These are phyloP conservation scores for Scutellaria barbata DNA, from an alignment of 257 asterid species.

Conservation along the genomic window DNA sequence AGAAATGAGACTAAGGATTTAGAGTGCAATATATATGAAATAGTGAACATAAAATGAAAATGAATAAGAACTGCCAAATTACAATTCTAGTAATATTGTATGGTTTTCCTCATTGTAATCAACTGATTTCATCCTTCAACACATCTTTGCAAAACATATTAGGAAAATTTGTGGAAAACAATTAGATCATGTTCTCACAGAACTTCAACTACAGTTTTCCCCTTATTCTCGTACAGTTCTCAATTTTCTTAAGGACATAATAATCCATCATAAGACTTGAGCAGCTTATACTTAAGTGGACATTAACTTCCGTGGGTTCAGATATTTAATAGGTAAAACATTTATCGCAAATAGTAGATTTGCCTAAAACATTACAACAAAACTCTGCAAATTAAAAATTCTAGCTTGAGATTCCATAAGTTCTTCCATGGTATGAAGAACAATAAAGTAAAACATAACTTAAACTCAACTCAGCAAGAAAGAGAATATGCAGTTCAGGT, in stretches of 20 bases:
- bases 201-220: slow-evolving; percentile 6
- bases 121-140: background rate
- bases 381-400: background rate
- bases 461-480: background rate
- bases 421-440: slow-evolving; percentile 8
- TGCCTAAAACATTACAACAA: slow-evolving; percentile 10
- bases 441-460: background rate
- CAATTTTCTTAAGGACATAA: background rate
- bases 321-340: background rate
- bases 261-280: slow-evolving; percentile 8
- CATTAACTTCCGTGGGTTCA: slow-evolving; percentile 1
- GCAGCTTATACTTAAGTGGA: background rate
- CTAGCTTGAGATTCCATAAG: background rate
- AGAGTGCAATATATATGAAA: background rate
- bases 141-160: background rate
- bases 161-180: slow-evolving; percentile 11
- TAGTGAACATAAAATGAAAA: background rate
- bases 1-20: slow-evolving; percentile 4
- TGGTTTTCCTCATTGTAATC: background rate
- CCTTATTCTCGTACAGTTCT: background rate
- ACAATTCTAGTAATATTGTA: background rate
- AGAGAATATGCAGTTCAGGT: background rate
- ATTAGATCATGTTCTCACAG: background rate
- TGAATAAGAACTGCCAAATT: background rate
- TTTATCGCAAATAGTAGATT: background rate